Evolutionary conservation across 176 grass and related monocot species (phyloP), one percentile per base, ranked within the genome.

Genomic region (Juncus effusus): DNA sequence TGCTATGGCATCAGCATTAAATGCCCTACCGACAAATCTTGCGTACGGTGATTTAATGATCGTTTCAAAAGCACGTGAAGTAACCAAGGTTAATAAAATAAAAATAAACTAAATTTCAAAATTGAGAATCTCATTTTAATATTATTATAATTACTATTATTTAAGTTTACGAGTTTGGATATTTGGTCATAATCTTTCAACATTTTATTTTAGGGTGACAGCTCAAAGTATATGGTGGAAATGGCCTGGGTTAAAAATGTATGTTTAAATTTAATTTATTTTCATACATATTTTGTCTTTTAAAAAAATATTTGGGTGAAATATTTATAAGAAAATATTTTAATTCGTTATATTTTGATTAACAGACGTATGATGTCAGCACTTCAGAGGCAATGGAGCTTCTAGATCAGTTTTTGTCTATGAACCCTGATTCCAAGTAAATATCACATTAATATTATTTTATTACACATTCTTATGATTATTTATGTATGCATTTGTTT

Each of bases 241-340:
- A 99, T 99, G 94, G 85, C 76, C 59, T 90, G 77, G 88, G 80
- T 79, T 69, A 90, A 99, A 84, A 87, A 80, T 56, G 95, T 90
- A 83, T 82, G 95, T 87, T n/a, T 64, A 61, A 13, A 62, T 72
- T 67, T 67, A n/a, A 60, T 50, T 56, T 44, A 35, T 54, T 69
- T 72, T 52, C 7, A 3, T 19, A 44, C 39, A 4, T 28, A 28
- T 60, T 45, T 51, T 16, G 1, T 5, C 28, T 60, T 70, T 36
- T 62, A 11, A 28, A 28, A 28, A 28, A 28, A 28, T 28, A 28
- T 28, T 28, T 47, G 9, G 44, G 44, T 47, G 44, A 47, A 71
- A 4, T 42, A 1, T 44, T 49, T 64, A 42, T 38, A 63, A 79
- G 70, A 44, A 44, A 61, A 68, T 14, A 51, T 38, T 66, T 64